These are phyloP conservation scores for Diddensiella caesifluorescens DNA, from an alignment of 805 yeast species.

Conservation along the genomic window DNA sequence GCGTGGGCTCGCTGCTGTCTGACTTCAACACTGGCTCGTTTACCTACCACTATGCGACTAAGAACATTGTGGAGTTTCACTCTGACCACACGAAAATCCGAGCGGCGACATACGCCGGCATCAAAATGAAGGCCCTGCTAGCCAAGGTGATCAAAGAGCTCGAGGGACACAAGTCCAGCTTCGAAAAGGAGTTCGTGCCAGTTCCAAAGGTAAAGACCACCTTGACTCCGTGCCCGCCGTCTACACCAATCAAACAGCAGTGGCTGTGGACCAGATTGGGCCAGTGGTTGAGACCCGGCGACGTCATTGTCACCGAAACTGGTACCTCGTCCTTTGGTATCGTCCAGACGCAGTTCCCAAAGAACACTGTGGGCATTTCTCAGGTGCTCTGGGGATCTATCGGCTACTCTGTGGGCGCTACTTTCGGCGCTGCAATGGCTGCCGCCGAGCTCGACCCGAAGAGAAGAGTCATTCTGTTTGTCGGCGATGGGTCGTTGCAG, in stretches of 20 bases:
- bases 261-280: constrained; percentile 50
- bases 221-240: constrained; percentile 49
- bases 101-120: constrained; percentile 48
- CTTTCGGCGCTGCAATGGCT: constrained; percentile 58
- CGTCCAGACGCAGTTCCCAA: constrained; percentile 52
- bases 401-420: constrained; percentile 61
- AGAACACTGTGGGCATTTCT: constrained; percentile 46
- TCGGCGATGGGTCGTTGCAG: constrained; percentile 68
- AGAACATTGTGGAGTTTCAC: constrained; percentile 50
- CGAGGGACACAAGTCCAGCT: constrained; percentile 10
- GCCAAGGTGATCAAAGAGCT: constrained; percentile 22
- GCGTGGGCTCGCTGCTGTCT: constrained; percentile 77
- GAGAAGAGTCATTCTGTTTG: constrained; percentile 51
- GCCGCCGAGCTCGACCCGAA: constrained; percentile 43
- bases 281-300: constrained; percentile 50
- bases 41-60: constrained; percentile 49
- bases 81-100: constrained; percentile 50
- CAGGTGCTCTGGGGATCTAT: constrained; percentile 65
- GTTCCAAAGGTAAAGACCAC: constrained; percentile 50
- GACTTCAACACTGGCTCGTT: constrained; percentile 89
- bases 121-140: constrained; percentile 46
- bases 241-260: constrained; percentile 34
- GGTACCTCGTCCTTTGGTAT: constrained; percentile 64
- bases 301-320: constrained; percentile 55
- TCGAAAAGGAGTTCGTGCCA: constrained; percentile 36